Conservation (phyloP, 495 filamentous ascomycete genomes). For the Penicillium riverlandense region DNA sequence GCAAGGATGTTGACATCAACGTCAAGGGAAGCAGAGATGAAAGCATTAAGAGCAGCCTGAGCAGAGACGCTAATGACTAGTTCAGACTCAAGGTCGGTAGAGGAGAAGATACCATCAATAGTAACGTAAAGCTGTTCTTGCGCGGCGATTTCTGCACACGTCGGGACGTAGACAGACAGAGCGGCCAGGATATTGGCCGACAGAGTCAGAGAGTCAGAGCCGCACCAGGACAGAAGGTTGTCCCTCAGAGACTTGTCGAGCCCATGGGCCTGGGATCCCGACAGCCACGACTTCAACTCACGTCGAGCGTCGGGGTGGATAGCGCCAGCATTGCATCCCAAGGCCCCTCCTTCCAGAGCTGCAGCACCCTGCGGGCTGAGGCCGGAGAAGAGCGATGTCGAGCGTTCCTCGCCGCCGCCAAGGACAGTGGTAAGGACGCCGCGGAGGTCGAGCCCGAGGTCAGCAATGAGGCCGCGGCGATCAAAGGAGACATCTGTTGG, state of each 20-base stretch:
- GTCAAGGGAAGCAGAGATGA: conserved; percentile 16
- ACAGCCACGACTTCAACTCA: conserved; percentile 30
- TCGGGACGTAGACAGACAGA: conserved; percentile 31
- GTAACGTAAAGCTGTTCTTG: conserved; percentile 33
- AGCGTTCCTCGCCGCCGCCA: conserved; percentile 10
- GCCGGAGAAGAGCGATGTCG: conserved; percentile 18
- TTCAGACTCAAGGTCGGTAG: conserved; percentile 17
- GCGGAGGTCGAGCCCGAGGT: conserved; percentile 12
- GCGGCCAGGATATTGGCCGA: conserved; percentile 20
- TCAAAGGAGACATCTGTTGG: conserved; percentile 25
- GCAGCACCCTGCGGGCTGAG: conserved; percentile 33
- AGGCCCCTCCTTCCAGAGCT: conserved; percentile 30
- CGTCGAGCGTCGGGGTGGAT: conserved; percentile 23
- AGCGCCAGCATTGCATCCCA: conserved; percentile 29
- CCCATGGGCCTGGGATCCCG: conserved; percentile 5
- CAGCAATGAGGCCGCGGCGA: conserved; percentile 18
- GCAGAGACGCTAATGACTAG: conserved; percentile 26
- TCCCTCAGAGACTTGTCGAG: conserved; percentile 22
- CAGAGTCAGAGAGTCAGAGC: conserved; percentile 5
- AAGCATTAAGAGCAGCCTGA: conserved; percentile 25
- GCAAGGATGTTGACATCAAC: conserved; percentile 25
- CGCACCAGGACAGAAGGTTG: conserved; percentile 9
- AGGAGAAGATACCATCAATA: conserved; percentile 33
- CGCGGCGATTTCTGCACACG: conserved; percentile 28
- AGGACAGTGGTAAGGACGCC: conserved; percentile 17